Conservation (phyloP, 208 protist genomes). For the Eutreptiella sp. region DNA sequence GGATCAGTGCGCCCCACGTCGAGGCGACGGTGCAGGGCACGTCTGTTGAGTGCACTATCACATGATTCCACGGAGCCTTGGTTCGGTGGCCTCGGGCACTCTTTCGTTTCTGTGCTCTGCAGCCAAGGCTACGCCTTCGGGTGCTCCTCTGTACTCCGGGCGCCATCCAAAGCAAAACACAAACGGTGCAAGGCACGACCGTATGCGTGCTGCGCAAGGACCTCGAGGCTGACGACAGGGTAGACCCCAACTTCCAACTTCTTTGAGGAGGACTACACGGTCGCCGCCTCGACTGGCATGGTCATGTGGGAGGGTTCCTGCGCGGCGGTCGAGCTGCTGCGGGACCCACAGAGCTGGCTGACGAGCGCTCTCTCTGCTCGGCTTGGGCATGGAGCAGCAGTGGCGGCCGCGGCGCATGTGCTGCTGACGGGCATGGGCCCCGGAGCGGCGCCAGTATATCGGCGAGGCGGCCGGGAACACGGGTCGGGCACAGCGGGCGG, state of each 20-base stretch:
- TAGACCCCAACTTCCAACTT: slow-evolving; percentile 32
- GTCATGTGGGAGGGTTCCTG: slow-evolving; percentile 28
- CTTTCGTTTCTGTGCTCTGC: too few species aligned
- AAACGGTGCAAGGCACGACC: too few species aligned
- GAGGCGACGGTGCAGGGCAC: too few species aligned
- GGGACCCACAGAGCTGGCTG: slow-evolving; percentile 3
- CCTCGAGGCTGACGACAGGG: slow-evolving; percentile 1
- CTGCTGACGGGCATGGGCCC: slow-evolving; percentile 14
- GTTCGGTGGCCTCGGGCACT: too few species aligned
- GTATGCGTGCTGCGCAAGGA: slow-evolving; percentile 14
- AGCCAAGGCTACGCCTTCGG: too few species aligned
- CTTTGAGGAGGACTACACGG: slow-evolving; percentile 27
- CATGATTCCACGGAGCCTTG: too few species aligned
- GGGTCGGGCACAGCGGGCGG: background rate
- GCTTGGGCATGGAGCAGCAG: slow-evolving; percentile 12
- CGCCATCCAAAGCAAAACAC: too few species aligned
- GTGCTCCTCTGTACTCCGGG: too few species aligned
- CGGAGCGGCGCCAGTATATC: background rate
- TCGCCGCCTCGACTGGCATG: slow-evolving; percentile 22
- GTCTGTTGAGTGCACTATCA: too few species aligned
- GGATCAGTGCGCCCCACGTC: too few species aligned
- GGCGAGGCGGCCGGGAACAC: background rate
- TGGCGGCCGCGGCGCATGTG: slow-evolving; percentile 11
- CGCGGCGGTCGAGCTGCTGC: slow-evolving; percentile 9
- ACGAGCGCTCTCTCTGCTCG: background rate